Evolutionary conservation across 23 red algal species (phyloP).

Genomic region (Gracilaria domingensis): DNA sequence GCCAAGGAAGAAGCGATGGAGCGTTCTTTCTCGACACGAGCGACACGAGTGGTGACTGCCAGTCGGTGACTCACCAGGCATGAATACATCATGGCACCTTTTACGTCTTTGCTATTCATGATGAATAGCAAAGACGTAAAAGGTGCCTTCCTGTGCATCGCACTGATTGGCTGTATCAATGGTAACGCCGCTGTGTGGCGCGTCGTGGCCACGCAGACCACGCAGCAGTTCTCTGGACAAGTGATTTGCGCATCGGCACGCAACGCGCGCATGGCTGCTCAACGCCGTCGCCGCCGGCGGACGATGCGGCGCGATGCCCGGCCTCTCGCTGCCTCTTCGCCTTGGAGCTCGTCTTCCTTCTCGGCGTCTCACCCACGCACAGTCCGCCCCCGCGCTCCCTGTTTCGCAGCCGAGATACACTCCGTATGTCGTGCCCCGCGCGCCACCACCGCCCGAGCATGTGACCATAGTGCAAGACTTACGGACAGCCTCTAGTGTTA

Average conservation of each 20-base stretch:
- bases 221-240: background rate
- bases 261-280: background rate
- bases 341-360: background rate
- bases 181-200: background rate
- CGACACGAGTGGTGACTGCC: too few species aligned
- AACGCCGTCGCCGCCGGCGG: slow-evolving; percentile 2
- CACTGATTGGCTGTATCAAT: slow-evolving; percentile 32
- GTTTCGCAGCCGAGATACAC: background rate
- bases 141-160: background rate
- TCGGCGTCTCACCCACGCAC: background rate
- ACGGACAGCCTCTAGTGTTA: slow-evolving; percentile 16
- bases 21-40: too few species aligned
- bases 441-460: slow-evolving; percentile 7
- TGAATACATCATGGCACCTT: too few species aligned
- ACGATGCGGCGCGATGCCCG: slow-evolving; percentile 8
- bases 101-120: too few species aligned
- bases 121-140: too few species aligned
- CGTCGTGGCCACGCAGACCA: background rate
- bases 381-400: background rate
- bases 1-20: background rate
- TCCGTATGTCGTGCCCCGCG: background rate
- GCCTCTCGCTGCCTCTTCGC: background rate
- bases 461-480: slow-evolving; percentile 43
- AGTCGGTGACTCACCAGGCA: too few species aligned
- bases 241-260: background rate